Conservation (phyloP, 805 yeast species). For the Metschnikowia hibisci region DNA sequence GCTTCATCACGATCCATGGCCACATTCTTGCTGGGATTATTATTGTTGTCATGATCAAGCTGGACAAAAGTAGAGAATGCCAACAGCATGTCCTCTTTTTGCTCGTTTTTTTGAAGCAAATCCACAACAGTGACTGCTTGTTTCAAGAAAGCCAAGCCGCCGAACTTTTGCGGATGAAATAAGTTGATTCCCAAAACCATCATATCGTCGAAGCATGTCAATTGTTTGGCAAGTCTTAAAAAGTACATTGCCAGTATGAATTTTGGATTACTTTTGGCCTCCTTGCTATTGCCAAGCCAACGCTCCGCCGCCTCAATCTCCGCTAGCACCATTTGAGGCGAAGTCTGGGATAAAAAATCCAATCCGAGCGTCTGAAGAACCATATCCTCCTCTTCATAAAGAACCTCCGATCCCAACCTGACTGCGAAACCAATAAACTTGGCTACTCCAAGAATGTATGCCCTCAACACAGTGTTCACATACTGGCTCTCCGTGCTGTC, state of each 20-base stretch:
- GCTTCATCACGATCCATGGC: conserved; percentile 21
- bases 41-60: conserved; percentile 32
- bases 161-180: conserved; percentile 1
- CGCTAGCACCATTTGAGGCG: conserved; percentile 20
- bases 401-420: conserved; percentile 51
- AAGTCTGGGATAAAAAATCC: conserved; percentile 27
- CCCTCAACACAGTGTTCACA: conserved; percentile 49
- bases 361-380: conserved; percentile 59
- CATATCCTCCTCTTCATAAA: conserved; percentile 74
- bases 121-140: not conserved
- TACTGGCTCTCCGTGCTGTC: conserved; percentile 18
- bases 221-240: conserved; percentile 24
- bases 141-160: not conserved
- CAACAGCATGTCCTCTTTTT: conserved; percentile 2
- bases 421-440: conserved; percentile 49
- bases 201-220: conserved; percentile 20
- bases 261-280: conserved; percentile 9
- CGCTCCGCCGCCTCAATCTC: conserved; percentile 32
- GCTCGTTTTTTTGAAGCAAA: not conserved
- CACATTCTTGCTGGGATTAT: conserved; percentile 35
- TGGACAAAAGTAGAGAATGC: conserved; percentile 36
- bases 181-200: conserved; percentile 4
- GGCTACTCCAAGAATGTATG: conserved; percentile 50
- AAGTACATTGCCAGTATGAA: conserved; percentile 18
- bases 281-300: conserved; percentile 25